These are phyloP conservation scores for Mucor circinelloides DNA, from an alignment of 371 early-diverging fungal species.

Conservation along the genomic window DNA sequence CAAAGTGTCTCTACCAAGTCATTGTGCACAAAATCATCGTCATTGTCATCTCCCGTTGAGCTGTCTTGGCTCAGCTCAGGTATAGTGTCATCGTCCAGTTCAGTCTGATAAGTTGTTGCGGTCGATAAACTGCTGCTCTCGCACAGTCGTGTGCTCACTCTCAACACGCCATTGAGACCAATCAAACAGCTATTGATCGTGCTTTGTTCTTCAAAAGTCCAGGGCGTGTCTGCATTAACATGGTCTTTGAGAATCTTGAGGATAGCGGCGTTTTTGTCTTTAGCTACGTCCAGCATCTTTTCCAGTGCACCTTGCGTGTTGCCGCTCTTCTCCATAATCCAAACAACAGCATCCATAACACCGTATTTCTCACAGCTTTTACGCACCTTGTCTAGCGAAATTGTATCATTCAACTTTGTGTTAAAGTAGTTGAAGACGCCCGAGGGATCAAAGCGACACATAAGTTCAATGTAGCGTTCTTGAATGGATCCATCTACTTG, in stretches of 20 bases:
- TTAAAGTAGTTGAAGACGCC: conserved; percentile 68
- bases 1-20: conserved; percentile 66
- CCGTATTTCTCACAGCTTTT: conserved; percentile 59
- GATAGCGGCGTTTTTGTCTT: conserved; percentile 50
- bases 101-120: not conserved
- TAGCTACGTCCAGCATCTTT: conserved; percentile 65
- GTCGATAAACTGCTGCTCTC: conserved; percentile 53
- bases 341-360: conserved; percentile 74
- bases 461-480: conserved; percentile 69
- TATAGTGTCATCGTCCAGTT: conserved; percentile 11
- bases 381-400: conserved; percentile 59
- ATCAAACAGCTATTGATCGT: conserved; percentile 55
- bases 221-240: conserved; percentile 13
- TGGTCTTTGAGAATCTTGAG: conserved; percentile 46
- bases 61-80: conserved; percentile 23
- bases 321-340: conserved; percentile 78
- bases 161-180: conserved; percentile 60
- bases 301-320: conserved; percentile 69
- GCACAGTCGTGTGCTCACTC: conserved; percentile 63
- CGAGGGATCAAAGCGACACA: conserved; percentile 71
- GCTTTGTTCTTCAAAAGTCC: conserved; percentile 63
- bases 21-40: conserved; percentile 13
- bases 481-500: conserved; percentile 45
- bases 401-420: conserved; percentile 58
- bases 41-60: conserved; percentile 8